phyloP scores from a whole-genome alignment of 345 rosid species.

The Trapa bicornis region DNA sequence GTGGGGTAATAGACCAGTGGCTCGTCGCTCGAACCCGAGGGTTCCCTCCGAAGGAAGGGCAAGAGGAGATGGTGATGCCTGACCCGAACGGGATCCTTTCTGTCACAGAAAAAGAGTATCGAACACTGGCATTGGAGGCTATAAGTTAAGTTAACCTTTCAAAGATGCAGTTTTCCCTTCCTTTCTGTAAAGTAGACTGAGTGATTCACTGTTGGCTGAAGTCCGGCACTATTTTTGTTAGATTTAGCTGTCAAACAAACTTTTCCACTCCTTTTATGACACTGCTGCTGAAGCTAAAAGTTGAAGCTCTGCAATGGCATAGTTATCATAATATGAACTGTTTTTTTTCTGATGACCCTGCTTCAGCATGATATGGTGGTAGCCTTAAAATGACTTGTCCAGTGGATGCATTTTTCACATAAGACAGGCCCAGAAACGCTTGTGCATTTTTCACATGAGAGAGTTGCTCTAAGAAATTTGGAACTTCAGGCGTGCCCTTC shows the following conservation, averaged over 20 bases:
- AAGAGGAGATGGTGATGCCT: conserved; percentile 38
- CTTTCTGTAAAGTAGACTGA: conserved; percentile 13
- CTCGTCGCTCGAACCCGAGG: conserved; percentile 43
- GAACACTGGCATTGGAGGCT: conserved; percentile 15
- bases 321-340: background rate
- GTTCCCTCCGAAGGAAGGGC: conserved; percentile 59
- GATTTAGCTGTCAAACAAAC: background rate
- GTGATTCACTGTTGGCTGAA: background rate
- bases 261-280: background rate
- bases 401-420: background rate
- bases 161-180: conserved; percentile 1
- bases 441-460: conserved; percentile 29
- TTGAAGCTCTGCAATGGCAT: background rate
- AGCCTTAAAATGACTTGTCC: background rate
- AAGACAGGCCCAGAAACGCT: too few species aligned
- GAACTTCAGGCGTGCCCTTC: conserved; percentile 23
- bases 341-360: background rate
- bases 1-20: conserved; percentile 88
- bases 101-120: conserved; percentile 48
- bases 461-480: conserved; percentile 49
- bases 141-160: background rate
- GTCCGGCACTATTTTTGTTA: background rate
- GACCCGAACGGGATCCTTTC: conserved; percentile 50
- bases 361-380: background rate
- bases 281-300: background rate